Percentiles rank a stretch among this genome's conserved stretches.
Evolutionary conservation across 1,284 basidiomycete species (phyloP).

Genomic region (Lentinula novae-zelandiae): DNA sequence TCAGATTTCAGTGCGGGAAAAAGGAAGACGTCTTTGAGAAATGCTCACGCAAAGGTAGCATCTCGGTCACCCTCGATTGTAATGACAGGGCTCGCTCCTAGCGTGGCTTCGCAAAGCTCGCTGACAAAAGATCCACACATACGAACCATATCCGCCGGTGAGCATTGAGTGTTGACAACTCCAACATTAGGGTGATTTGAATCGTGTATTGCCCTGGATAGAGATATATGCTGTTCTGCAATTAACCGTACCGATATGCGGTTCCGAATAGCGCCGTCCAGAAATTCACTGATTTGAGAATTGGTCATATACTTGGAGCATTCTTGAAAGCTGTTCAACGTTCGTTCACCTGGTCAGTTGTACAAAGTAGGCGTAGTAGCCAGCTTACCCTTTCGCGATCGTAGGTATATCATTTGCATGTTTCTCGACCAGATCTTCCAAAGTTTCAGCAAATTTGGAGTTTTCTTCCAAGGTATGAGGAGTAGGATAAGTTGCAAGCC

Average conservation of each 20-base stretch:
- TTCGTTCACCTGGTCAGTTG: background rate
- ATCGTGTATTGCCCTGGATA: slow-evolving; percentile 60
- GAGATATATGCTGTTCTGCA: slow-evolving; percentile 88
- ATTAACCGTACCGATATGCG: slow-evolving; percentile 87
- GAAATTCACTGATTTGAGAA: slow-evolving; percentile 70
- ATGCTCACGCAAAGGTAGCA: slow-evolving; percentile 73
- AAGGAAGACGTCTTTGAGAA: slow-evolving; percentile 6
- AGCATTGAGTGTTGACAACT: slow-evolving; percentile 68
- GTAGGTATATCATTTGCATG: slow-evolving; percentile 89
- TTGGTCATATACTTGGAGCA: slow-evolving; percentile 81
- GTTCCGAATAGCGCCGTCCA: slow-evolving; percentile 83
- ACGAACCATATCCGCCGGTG: slow-evolving; percentile 65
- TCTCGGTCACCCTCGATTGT: slow-evolving; percentile 66
- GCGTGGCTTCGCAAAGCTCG: slow-evolving; percentile 83
- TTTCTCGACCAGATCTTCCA: slow-evolving; percentile 70
- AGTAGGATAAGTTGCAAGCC: slow-evolving; percentile 66
- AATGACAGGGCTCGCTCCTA: slow-evolving; percentile 68
- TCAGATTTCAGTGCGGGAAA: slow-evolving; percentile 10
- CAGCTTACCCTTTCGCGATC: slow-evolving; percentile 78
- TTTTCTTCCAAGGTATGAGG: slow-evolving; percentile 72
- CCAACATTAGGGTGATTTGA: slow-evolving; percentile 46
- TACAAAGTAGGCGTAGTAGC: background rate
- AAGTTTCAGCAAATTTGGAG: slow-evolving; percentile 57
- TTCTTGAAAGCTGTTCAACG: slow-evolving; percentile 74
- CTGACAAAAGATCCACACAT: slow-evolving; percentile 81